phyloP scores from a whole-genome alignment of 305 asterid species.

The Ilex paraguariensis region DNA sequence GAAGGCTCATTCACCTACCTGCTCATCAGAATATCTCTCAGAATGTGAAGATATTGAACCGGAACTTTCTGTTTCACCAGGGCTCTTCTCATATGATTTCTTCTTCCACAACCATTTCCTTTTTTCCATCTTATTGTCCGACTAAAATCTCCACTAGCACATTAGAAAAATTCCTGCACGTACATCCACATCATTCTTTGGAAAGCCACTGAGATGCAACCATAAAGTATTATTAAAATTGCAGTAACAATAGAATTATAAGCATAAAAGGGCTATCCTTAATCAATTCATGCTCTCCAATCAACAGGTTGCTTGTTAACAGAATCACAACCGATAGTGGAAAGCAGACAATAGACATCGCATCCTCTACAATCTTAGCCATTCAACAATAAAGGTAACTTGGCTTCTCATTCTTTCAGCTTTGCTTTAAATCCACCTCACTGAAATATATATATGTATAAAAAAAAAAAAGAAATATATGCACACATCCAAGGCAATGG shows the following conservation, averaged over 20 bases:
- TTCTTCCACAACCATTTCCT: conserved; percentile 82
- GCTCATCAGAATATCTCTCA: conserved; percentile 65
- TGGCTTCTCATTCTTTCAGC: conserved; percentile 7
- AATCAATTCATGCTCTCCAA: no score
- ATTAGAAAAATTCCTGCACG: conserved; percentile 18
- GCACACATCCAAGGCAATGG: not conserved
- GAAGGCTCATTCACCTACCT: conserved; percentile 25
- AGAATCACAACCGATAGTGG: not conserved
- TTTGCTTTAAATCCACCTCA: conserved; percentile 14
- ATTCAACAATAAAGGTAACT: conserved; percentile 2
- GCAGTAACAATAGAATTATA: no score
- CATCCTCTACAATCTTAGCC: not conserved
- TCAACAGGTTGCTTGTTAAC: not conserved
- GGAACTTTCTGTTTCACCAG: conserved; percentile 74
- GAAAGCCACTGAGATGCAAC: not conserved
- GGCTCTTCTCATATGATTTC: conserved; percentile 60
- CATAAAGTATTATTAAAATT: no score
- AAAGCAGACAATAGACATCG: not conserved
- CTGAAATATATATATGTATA: no score
- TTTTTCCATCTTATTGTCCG: conserved; percentile 48
- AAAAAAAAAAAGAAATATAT: no score
- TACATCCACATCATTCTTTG: conserved; percentile 1
- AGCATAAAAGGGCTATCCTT: not conserved
- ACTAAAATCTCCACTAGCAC: conserved; percentile 9
- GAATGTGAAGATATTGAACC: conserved; percentile 64